These are phyloP conservation scores for Fusarium longipes DNA, from an alignment of 2,329 filamentous ascomycete genomes.

Conservation along the genomic window DNA sequence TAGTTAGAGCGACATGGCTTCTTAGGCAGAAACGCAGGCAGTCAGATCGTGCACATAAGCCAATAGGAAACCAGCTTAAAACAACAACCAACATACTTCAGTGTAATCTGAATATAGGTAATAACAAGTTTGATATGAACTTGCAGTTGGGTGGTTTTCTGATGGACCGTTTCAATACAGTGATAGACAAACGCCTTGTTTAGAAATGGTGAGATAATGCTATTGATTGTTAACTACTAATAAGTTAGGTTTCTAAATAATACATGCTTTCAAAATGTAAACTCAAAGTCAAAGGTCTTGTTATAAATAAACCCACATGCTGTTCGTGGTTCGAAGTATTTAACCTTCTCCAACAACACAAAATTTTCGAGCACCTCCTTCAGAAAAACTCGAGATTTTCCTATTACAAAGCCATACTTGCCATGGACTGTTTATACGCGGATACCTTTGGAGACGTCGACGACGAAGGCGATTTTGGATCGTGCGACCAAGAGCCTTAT, in stretches of 20 bases:
- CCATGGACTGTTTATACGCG: not conserved
- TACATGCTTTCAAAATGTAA: too few species aligned
- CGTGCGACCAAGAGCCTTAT: not conserved
- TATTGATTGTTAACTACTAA: too few species aligned
- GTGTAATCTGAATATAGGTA: not conserved
- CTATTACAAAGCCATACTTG: not conserved
- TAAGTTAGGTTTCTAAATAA: too few species aligned
- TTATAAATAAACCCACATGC: too few species aligned
- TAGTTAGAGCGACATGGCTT: constrained; percentile 1
- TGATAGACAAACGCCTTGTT: too few species aligned
- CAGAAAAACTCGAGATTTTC: not conserved
- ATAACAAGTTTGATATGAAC: too few species aligned
- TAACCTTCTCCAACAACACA: not conserved
- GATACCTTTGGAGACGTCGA: not conserved
- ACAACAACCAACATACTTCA: not conserved
- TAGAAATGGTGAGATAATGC: too few species aligned
- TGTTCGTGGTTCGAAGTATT: too few species aligned
- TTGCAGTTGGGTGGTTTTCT: too few species aligned
- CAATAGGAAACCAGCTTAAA: constrained; percentile 1
- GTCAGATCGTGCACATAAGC: not conserved
- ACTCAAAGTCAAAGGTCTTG: too few species aligned
- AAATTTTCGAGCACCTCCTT: not conserved
- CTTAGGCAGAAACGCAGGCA: constrained; percentile 22
- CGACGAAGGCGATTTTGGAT: not conserved
- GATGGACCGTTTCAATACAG: too few species aligned